A percentile compares a stretch with the other conserved stretches of the same genome.
Evolutionary conservation across 805 yeast species (phyloP).

Genomic region (Spathaspora sp.): DNA sequence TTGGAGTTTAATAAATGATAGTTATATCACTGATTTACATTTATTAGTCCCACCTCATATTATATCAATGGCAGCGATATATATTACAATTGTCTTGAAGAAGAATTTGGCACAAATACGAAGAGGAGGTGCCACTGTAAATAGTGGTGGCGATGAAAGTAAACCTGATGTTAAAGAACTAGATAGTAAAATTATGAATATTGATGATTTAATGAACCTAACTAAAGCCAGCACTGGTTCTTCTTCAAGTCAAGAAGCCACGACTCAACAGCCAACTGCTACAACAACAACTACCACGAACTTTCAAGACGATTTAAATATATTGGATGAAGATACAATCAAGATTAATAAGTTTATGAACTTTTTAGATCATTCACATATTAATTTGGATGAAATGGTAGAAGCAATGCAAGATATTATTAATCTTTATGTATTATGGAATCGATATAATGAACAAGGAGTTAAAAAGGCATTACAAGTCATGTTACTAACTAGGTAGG

Average conservation of each 20-base stretch:
- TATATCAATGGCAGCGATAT: slow-evolving; percentile 77
- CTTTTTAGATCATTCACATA: slow-evolving; percentile 71
- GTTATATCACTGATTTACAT: slow-evolving; percentile 83
- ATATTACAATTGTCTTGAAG: slow-evolving; percentile 65
- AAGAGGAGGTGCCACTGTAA: background rate
- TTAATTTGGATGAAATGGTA: slow-evolving; percentile 72
- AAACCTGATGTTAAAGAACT: background rate
- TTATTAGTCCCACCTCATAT: slow-evolving; percentile 86
- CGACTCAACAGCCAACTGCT: background rate
- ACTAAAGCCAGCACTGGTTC: background rate
- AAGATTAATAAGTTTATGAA: slow-evolving; percentile 55
- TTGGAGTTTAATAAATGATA: slow-evolving; percentile 89
- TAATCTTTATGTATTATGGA: slow-evolving; percentile 82
- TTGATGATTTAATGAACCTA: slow-evolving; percentile 33
- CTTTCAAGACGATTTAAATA: slow-evolving; percentile 21
- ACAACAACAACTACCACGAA: slow-evolving; percentile 5
- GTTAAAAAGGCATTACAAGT: slow-evolving; percentile 47
- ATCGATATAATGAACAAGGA: slow-evolving; percentile 67
- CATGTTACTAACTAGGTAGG: slow-evolving; percentile 29
- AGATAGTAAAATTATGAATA: slow-evolving; percentile 19
- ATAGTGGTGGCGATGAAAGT: background rate
- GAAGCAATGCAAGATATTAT: slow-evolving; percentile 84
- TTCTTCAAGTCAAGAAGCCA: background rate
- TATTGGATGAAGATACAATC: slow-evolving; percentile 32
- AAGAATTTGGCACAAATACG: slow-evolving; percentile 24